Conservation (phyloP, 148 eudicot genomes). For the Chenopodium berlandieri region DNA sequence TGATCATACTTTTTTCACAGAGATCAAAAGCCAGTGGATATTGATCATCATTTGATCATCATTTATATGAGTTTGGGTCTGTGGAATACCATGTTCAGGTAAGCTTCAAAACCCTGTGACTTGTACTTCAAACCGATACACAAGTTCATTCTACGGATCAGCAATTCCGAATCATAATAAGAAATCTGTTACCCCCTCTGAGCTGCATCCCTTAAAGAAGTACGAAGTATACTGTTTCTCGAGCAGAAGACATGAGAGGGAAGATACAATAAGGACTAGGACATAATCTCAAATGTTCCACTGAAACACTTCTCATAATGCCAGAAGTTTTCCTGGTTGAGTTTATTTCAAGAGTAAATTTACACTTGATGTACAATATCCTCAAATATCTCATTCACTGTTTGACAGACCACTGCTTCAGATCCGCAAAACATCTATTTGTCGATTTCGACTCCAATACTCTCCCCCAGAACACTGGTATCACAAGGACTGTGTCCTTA, state of each 20-base stretch:
- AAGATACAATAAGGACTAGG: no score
- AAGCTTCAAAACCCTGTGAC: conserved; percentile 9
- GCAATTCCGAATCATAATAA: not conserved
- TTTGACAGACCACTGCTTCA: conserved; percentile 51
- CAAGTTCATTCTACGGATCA: not conserved
- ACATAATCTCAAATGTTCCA: not conserved
- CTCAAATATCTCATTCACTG: not conserved
- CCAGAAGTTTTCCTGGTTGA: not conserved
- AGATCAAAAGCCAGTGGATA: conserved; percentile 54
- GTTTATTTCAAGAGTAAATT: not conserved
- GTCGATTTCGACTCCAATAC: conserved; percentile 81
- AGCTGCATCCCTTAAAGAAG: no score
- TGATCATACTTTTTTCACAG: conserved; percentile 42
- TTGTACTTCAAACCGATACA: not conserved
- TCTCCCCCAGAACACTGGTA: conserved; percentile 37
- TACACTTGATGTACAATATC: no score
- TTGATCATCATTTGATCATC: conserved; percentile 84
- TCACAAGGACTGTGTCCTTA: conserved; percentile 37
- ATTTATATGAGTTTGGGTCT: conserved; percentile 82
- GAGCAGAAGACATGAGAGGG: no score
- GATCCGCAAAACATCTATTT: conserved; percentile 52
- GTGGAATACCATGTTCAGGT: conserved; percentile 90
- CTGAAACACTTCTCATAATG: not conserved
- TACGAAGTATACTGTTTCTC: no score
- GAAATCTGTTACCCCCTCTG: no score